Evolutionary conservation across 2,329 filamentous ascomycete genomes (phyloP).

Genomic region (Penicillium brasilianum): DNA sequence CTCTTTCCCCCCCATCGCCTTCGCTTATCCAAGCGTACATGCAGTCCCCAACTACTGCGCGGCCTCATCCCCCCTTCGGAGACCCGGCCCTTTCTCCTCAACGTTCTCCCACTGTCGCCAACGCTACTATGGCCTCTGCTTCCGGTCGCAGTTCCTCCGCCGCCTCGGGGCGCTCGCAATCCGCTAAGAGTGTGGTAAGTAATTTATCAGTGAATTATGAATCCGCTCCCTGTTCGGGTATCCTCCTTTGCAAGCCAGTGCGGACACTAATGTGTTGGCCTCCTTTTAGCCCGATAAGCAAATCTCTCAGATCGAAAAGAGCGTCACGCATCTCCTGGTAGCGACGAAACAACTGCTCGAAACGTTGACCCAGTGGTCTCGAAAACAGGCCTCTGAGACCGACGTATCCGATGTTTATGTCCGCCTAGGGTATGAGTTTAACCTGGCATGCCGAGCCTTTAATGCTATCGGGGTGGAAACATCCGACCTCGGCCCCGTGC

Average conservation of each 20-base stretch:
- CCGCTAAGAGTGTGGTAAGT: slow-evolving; percentile 64
- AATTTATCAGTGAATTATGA: neutral
- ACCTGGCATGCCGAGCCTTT: slow-evolving; percentile 96
- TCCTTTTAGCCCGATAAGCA: slow-evolving; percentile 67
- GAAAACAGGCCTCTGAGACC: slow-evolving; percentile 85
- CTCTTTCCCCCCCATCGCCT: slow-evolving; percentile 7
- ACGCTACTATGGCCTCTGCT: slow-evolving; percentile 58
- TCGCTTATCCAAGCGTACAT: slow-evolving; percentile 22
- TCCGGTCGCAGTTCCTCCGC: slow-evolving; percentile 69
- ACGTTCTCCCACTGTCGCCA: slow-evolving; percentile 17
- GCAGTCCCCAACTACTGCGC: slow-evolving; percentile 40
- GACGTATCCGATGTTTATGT: slow-evolving; percentile 99
- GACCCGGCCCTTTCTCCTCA: slow-evolving; percentile 56
- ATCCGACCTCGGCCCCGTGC: slow-evolving; percentile 90
- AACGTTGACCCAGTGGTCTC: slow-evolving; percentile 97
- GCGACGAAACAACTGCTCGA: slow-evolving; percentile 97
- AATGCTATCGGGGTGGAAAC: slow-evolving; percentile 97
- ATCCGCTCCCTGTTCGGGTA: neutral
- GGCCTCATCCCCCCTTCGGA: slow-evolving; percentile 60
- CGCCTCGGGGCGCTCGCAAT: slow-evolving; percentile 66
- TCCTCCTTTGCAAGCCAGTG: neutral
- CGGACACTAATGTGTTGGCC: neutral
- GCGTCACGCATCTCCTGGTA: slow-evolving; percentile 94
- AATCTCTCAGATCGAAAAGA: slow-evolving; percentile 97
- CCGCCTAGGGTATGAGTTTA: slow-evolving; percentile 96